Evolutionary conservation across 176 grass and related monocot species (phyloP).

Genomic region (Oryza glumipatula): DNA sequence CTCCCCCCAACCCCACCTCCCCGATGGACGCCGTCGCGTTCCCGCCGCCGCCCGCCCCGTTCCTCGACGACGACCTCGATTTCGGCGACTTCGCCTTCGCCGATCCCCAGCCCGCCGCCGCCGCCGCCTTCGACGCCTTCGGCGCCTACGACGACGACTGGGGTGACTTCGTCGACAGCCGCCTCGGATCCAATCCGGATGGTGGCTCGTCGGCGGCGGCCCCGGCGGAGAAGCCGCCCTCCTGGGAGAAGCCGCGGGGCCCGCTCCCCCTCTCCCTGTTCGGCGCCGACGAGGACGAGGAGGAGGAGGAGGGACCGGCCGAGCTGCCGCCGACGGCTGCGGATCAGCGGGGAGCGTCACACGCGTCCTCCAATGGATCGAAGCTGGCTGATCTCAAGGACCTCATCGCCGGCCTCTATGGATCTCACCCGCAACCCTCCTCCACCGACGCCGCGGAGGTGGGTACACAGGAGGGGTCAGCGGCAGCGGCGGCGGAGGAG

Average conservation of each 20-base stretch:
- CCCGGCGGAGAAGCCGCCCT: neutral
- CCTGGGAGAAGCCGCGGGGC: conserved; percentile 56
- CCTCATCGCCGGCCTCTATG: conserved; percentile 55
- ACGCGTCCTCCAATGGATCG: conserved; percentile 1
- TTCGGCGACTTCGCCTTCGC: conserved; percentile 55
- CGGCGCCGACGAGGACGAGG: conserved; percentile 39
- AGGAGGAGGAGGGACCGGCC: neutral
- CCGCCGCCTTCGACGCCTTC: neutral
- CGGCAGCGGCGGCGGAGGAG: neutral
- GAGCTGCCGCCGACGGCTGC: neutral
- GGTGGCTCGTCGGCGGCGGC: neutral
- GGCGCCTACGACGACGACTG: conserved; percentile 61
- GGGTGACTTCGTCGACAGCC: conserved; percentile 56
- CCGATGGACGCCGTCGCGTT: conserved; percentile 59
- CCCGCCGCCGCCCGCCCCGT: conserved; percentile 54
- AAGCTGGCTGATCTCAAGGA: conserved; percentile 48
- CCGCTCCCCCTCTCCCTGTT: conserved; percentile 61
- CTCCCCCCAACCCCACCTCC: neutral
- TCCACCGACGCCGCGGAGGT: neutral
- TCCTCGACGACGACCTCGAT: conserved; percentile 56
- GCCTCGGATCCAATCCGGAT: conserved; percentile 34
- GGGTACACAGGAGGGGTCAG: neutral
- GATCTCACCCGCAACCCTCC: conserved; percentile 34
- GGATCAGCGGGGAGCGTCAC: neutral
- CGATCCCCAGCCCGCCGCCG: neutral